Evolutionary conservation across 345 rosid species (phyloP).

Genomic region (Linum trigynum): DNA sequence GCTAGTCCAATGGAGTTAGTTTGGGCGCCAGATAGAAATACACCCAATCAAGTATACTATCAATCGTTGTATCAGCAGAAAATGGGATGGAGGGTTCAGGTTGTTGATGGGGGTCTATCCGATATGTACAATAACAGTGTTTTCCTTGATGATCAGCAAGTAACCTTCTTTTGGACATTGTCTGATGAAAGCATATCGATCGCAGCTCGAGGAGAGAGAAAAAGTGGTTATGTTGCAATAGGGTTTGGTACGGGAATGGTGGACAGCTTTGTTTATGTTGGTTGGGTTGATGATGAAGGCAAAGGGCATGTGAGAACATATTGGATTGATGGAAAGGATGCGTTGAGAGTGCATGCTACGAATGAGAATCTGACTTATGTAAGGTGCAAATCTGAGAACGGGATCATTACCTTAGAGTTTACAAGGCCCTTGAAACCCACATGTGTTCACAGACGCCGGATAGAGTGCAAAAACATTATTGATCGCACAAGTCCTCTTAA

Average conservation of each 20-base stretch:
- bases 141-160: conserved; percentile 86
- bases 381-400: conserved; percentile 84
- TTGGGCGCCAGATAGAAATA: conserved; percentile 89
- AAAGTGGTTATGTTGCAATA: conserved; percentile 83
- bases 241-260: conserved; percentile 80
- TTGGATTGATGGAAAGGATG: conserved; percentile 82
- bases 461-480: conserved; percentile 68
- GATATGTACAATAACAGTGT: conserved; percentile 96
- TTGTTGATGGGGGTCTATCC: conserved; percentile 87
- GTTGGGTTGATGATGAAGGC: conserved; percentile 73
- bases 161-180: conserved; percentile 85
- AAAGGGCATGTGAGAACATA: conserved; percentile 68
- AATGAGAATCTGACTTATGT: conserved; percentile 71
- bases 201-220: conserved; percentile 90
- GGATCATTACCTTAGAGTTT: conserved; percentile 88
- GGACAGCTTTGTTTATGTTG: conserved; percentile 79
- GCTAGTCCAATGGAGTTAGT: conserved; percentile 65
- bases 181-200: conserved; percentile 59
- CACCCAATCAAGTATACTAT: conserved; percentile 81
- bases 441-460: conserved; percentile 39
- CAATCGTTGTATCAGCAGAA: conserved; percentile 71
- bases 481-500: conserved; percentile 90
- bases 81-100: conserved; percentile 97
- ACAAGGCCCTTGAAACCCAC: conserved; percentile 61
- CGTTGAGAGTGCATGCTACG: conserved; percentile 58